Conservation (phyloP, 352 stramenopile genomes). For the Globisporangium splendens region DNA sequence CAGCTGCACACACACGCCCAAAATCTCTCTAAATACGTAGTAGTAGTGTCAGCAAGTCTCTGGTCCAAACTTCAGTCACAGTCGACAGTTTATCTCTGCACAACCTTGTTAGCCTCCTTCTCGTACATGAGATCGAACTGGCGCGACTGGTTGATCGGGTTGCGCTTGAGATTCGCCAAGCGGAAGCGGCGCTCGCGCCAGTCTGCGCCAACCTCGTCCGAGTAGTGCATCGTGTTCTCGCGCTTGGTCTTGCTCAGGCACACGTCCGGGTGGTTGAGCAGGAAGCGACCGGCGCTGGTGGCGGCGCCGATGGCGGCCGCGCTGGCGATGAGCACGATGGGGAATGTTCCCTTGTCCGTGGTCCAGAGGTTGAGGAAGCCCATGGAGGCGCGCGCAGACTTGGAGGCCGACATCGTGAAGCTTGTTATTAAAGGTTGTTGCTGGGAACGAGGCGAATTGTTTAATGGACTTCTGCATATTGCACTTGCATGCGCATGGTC, state of each 20-base stretch:
- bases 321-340: slow-evolving; percentile 24
- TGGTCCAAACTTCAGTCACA: too few relatives aligned
- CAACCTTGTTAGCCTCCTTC: slow-evolving; percentile 48
- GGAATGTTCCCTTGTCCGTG: slow-evolving; percentile 44
- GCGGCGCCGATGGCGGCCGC: slow-evolving; percentile 28
- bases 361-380: slow-evolving; percentile 48
- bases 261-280: slow-evolving; percentile 14
- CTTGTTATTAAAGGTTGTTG: too few relatives aligned
- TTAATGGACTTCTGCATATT: too few relatives aligned
- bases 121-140: slow-evolving; percentile 51
- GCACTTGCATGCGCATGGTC: too few relatives aligned
- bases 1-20: too few relatives aligned
- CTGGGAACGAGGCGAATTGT: too few relatives aligned
- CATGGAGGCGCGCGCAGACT: slow-evolving; percentile 27
- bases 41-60: too few relatives aligned
- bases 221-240: slow-evolving; percentile 33
- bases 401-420: slow-evolving; percentile 12
- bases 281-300: slow-evolving; percentile 25
- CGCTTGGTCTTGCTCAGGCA: slow-evolving; percentile 28
- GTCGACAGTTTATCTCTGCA: slow-evolving; percentile 38
- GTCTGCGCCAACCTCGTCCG: slow-evolving; percentile 21
- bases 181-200: slow-evolving; percentile 45
- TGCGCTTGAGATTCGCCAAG: slow-evolving; percentile 45
- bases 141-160: slow-evolving; percentile 62
- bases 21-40: too few relatives aligned